Evolutionary conservation across 1,284 basidiomycete species (phyloP), one percentile per base, ranked within the genome.

Genomic region (Microbotryum silenes-acaulis): DNA sequence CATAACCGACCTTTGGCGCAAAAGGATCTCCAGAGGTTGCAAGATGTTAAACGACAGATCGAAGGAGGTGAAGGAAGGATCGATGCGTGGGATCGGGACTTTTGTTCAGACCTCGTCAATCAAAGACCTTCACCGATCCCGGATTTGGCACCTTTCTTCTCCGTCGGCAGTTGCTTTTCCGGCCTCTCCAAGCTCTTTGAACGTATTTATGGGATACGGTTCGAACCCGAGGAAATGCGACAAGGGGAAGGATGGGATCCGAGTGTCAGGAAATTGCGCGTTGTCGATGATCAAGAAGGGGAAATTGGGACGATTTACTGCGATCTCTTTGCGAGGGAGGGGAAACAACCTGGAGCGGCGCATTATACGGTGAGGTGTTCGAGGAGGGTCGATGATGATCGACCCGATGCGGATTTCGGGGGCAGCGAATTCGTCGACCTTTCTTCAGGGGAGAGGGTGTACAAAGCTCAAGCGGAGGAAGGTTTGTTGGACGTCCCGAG

Each of bases 341-440:
- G 89, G 9, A 98, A 98, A 76, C 84, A 90, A 4, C 82, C 84
- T 49, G 90, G 91, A 16, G 93, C 96, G 1, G 96, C 94, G 1
- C 94, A 98, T 75, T 98, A 97, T 75, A 98, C 94, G 3, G 91
- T 98, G 12, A 83, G 92, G 12, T 98, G 96, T 77, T 96, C 91
- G 2, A 79, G 94, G 49, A 79, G 94, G 54, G 86, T 89, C 1
- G 93, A 97, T 71, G 84, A 93, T 64, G 94, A 98, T 71, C 90
- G 97, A 73, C 80, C 82, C 58, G 74, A 72, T 0, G 82, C 82
- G 0, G 93, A 97, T 74, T 76, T 83, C 14, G 72, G 54, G 14
- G 25, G 45, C 20, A 16, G 10, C 9, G 70, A 74, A 16, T 64
- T 75, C n/a, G 76, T 78, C 54, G 78, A 81, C 23, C 37, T 42